These are phyloP conservation scores for Rhizophora mangle DNA, from an alignment of 345 rosid genomes.

Conservation along the genomic window DNA sequence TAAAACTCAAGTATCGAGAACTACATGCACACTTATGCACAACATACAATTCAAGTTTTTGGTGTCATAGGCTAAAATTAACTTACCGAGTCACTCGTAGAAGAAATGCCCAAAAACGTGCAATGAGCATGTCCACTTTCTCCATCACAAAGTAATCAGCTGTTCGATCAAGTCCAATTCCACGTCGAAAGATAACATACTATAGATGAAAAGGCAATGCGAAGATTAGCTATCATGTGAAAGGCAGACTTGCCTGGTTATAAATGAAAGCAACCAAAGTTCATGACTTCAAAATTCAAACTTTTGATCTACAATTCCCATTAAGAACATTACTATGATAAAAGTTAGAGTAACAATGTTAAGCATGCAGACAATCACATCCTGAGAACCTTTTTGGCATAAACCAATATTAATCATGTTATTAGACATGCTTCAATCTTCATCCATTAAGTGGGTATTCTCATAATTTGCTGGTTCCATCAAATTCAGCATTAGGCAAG, in stretches of 20 bases:
- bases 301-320: not conserved
- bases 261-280: not conserved
- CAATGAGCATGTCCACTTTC: constrained; percentile 75
- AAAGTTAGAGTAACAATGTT: not conserved
- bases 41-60: not conserved
- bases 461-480: too few relatives aligned
- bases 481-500: not conserved
- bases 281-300: not conserved
- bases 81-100: constrained; percentile 60
- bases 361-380: not conserved
- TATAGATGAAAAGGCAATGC: constrained; percentile 22
- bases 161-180: constrained; percentile 80
- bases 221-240: constrained; percentile 14
- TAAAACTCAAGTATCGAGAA: not conserved
- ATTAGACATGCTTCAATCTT: not conserved
- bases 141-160: constrained; percentile 78
- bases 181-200: constrained; percentile 92
- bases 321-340: not conserved
- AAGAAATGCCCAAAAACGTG: constrained; percentile 71
- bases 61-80: constrained; percentile 10
- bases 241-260: not conserved
- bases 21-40: too few relatives aligned
- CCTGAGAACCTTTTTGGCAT: not conserved
- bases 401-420: not conserved
- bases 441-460: not conserved